Conservation (phyloP, 2,329 filamentous ascomycete species). For the Colletotrichum sp. region DNA sequence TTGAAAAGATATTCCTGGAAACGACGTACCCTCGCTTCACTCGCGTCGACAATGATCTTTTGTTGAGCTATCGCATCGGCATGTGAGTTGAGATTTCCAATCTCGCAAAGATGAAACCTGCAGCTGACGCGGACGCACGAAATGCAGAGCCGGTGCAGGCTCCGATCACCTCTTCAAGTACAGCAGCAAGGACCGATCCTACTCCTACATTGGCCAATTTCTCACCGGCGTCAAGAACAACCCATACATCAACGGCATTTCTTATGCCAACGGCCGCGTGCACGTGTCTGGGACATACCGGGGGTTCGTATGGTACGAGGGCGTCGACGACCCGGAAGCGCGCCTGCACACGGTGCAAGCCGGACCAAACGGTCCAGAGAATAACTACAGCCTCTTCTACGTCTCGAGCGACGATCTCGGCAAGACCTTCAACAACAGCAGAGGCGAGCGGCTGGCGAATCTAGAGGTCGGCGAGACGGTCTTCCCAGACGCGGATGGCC, state of each 20-base stretch:
- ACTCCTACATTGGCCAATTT: conserved; percentile 18
- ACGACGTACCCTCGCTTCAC: conserved; percentile 12
- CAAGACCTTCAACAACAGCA: neutral
- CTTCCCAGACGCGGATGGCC: conserved; percentile 7
- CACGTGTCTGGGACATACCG: conserved; percentile 19
- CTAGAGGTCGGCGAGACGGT: conserved; percentile 15
- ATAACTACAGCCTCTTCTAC: conserved; percentile 18
- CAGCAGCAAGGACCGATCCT: neutral
- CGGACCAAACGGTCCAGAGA: conserved; percentile 17
- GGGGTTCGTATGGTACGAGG: conserved; percentile 19
- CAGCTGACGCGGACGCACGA: neutral
- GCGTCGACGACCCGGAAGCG: conserved; percentile 12
- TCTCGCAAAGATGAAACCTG: neutral
- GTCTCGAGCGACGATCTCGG: conserved; percentile 10
- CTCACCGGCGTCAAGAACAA: conserved; percentile 16
- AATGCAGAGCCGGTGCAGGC: conserved; percentile 9
- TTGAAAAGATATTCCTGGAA: conserved; percentile 16
- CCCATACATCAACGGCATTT: conserved; percentile 19
- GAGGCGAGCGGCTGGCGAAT: conserved; percentile 5
- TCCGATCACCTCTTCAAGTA: conserved; percentile 16
- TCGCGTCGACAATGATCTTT: conserved; percentile 1
- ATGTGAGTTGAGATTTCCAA: neutral
- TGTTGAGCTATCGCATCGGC: conserved; percentile 16
- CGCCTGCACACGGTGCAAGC: conserved; percentile 12
- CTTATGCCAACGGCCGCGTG: conserved; percentile 6